phyloP scores from a whole-genome alignment of 2,329 filamentous ascomycete species.

The Pseudopithomyces chartarum region DNA sequence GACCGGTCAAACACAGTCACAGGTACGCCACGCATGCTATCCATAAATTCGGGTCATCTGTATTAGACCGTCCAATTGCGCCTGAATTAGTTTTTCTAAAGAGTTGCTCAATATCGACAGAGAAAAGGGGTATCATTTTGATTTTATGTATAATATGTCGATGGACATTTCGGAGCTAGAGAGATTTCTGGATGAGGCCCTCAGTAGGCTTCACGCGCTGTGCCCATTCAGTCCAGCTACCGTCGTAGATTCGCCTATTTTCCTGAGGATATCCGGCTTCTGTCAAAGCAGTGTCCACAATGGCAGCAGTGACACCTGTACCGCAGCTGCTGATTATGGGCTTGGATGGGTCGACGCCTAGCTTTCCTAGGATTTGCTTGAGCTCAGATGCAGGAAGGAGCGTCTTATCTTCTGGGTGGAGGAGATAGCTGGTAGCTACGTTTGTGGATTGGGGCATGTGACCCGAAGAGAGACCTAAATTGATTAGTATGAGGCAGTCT shows the following conservation, averaged over 20 bases:
- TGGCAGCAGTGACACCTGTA: slow-evolving; percentile 89
- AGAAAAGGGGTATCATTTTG: slow-evolving; percentile 3
- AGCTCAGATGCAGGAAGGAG: slow-evolving; percentile 75
- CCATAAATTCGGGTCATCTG: too few relatives aligned
- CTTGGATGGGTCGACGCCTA: slow-evolving; percentile 76
- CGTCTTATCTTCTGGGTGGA: slow-evolving; percentile 83
- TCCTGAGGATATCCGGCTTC: slow-evolving; percentile 76
- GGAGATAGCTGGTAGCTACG: slow-evolving; percentile 76
- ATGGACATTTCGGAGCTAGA: neutral
- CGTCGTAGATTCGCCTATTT: slow-evolving; percentile 83
- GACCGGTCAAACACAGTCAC: neutral
- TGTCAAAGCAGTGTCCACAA: slow-evolving; percentile 84
- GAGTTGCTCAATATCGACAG: neutral
- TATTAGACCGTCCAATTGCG: too few relatives aligned
- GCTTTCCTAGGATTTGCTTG: slow-evolving; percentile 75
- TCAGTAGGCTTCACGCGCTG: slow-evolving; percentile 67
- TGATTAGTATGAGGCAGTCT: slow-evolving; percentile 3
- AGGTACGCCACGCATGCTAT: neutral
- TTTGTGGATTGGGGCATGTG: slow-evolving; percentile 90
- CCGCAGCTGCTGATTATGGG: slow-evolving; percentile 89
- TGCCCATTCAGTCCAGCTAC: slow-evolving; percentile 93
- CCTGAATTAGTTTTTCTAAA: too few relatives aligned
- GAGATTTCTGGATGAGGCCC: slow-evolving; percentile 63
- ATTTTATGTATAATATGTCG: neutral
- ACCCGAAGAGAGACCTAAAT: slow-evolving; percentile 71